Base-by-base conservation (phyloP, 306 rosid species). In the Vigna mungo region DNA sequence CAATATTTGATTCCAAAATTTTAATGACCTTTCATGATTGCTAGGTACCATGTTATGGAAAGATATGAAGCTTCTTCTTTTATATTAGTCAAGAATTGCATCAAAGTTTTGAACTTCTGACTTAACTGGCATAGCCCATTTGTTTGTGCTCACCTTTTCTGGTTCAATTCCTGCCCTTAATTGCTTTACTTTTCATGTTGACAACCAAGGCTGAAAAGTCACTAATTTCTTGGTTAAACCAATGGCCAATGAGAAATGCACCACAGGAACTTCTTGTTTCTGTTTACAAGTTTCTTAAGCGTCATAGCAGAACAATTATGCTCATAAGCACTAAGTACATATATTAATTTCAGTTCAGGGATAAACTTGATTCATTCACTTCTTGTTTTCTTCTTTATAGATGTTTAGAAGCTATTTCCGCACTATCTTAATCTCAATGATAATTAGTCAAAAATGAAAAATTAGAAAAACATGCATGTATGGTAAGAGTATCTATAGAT, bases 1-100 rank as follows among this genome's bases (percentile, higher is more conserved):
- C 80, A 30, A 41, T 71, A 81, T 85, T 48, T 84, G 13, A 52
- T 53, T 78, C 87, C 73, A 72, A 64, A 20, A 78, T 89, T 78
- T 77, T 16, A 56, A 9, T 81, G 83, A 72, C 77, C 86, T 21
- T 69, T 47, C 84, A 80, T 71, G 64, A 81, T 62, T 84, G 13
- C 78, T 1, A 53, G 68, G 81, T 62, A 43, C 76, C 74, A 71
- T 36, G 30, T 56, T 46, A 48, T 61, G 44, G 10, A 71, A 3
- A 55, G 6, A 77, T 73, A 55, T 55, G 74, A 71, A 70, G 41
- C n/a, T 55, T 79, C 65, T 58, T 48, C 47, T 76, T 59, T 18
- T 30, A 60, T 25, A 60, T 7, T 30, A 61, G 39, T 52, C 68
- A 75, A 71, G 72, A 70, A 58, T 20, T 16, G 30, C 59, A 64